A percentile compares a stretch with the other conserved stretches of the same genome.
Conservation (phyloP, 179 eudicot species). For the Vitellaria paradoxa region DNA sequence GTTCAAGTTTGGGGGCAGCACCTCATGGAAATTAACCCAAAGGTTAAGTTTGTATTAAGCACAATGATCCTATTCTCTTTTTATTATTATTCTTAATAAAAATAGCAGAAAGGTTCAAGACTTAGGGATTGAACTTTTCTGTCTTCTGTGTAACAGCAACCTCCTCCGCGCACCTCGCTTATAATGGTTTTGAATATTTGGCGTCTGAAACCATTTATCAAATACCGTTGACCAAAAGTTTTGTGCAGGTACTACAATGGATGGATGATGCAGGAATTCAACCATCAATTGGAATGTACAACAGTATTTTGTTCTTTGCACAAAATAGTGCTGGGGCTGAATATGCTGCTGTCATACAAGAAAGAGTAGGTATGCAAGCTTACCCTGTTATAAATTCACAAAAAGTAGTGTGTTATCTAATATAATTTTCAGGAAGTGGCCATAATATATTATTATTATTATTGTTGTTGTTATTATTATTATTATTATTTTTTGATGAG, state of each 20-base stretch:
- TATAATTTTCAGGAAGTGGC: not conserved
- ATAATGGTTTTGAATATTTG: not conserved
- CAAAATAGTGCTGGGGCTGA: conserved; percentile 62
- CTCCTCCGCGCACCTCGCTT: no score
- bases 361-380: conserved; percentile 47
- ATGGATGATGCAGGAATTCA: conserved; percentile 81
- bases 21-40: not conserved
- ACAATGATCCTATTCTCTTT: not conserved
- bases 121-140: not conserved
- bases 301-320: conserved; percentile 53
- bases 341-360: conserved; percentile 51
- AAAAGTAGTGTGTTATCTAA: not conserved
- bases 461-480: no score
- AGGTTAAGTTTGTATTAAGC: not conserved
- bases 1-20: not conserved
- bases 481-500: no score
- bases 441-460: not conserved
- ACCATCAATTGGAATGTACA: conserved; percentile 69
- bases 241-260: conserved; percentile 82
- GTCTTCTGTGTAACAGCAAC: not conserved
- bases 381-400: not conserved
- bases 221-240: conserved; percentile 4
- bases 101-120: not conserved
- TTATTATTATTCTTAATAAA: not conserved
- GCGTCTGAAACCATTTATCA: not conserved